Evolutionary conservation across 2,329 filamentous ascomycete genomes (phyloP), one percentile per base, ranked within the genome.

Genomic region (Cladophialophora exuberans): DNA sequence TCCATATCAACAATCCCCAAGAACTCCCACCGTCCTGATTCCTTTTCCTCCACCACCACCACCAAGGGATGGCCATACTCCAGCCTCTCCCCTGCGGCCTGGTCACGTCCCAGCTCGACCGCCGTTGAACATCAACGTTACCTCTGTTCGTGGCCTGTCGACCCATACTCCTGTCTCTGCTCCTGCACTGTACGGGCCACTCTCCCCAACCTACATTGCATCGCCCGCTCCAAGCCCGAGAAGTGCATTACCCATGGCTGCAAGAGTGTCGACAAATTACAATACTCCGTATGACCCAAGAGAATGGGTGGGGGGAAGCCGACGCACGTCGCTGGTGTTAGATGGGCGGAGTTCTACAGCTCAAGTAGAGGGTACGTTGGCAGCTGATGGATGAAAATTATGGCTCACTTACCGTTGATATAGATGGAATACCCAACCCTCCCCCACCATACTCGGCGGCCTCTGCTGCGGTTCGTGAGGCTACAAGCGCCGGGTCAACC

Each of bases 221-320:
- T 71, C 74, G 18, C 71, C 74, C 3, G 66, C 65, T 6, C 68
- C 68, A 23, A 64, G 67, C 52, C 67, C 70, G 9, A 66, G 70
- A 49, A 72, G 68, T 17, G 65, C 69, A 9, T 72, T 74, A 50
- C 72, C 75, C 22, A 74, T 77, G 73, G 66, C 72, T n/a, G 68
- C 70, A 41, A 72, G 76, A 59, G 68, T 72, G 41, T 52, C 65
- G 6, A 53, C 67, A 23, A 64, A 65, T 25, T 77, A 76, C 59
- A 76, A 66, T 63, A 69, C 72, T 20, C 70, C 73, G 6, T 79
- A 79, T 58, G 77, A 79, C 60, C 76, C 76, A 30, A 74, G 75
- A 57, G 73, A 78, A 67, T 79, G 76, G 76, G 74, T 71, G 1
- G 71, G 72, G 17, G 69, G 74, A 38, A 67, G 68, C 47, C 59